Evolutionary conservation across 176 grass and related monocot species (phyloP), one percentile per base, ranked within the genome.

Genomic region (Phoenix dactylifera): DNA sequence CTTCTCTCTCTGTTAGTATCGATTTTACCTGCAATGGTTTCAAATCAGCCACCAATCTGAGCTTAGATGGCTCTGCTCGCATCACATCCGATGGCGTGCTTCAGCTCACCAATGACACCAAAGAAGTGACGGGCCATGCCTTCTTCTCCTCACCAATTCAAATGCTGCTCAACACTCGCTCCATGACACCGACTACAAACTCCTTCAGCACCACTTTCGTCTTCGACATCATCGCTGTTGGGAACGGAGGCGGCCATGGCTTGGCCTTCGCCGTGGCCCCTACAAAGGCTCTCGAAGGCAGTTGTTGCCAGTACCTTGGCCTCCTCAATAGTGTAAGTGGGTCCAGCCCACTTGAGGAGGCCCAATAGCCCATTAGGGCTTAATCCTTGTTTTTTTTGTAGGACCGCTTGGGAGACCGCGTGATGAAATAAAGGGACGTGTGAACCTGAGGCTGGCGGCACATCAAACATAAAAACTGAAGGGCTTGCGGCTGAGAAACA

Each of bases 181-280:
- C 4, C 2, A 26, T 2, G 9, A 25, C 18, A 4, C 15, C 24
- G 2, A 16, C 48, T 3, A 54, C 76, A 1, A 26, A 69, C 54
- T 73, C 74, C 30, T 83, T 83, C 61, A 83, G 74, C 62, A 73
- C 74, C 59, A 59, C 57, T 15, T 83, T 83, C 52, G 44, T 77
- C 59, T 68, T 83, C 29, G 68, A 83, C 62, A 83, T 83, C 17
- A 28, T 73, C 18, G 62, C 59, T 1, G 7, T 68, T 10, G 72
- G 72, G 0, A 69, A 0, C 22, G 16, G n/a, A 23, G 69, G 80
- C 15, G 74, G 68, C 19, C 59, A 71, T 16, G 81, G 75, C 49
- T n/a, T 84, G 15, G 50, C 76, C 9, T 84, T 79, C 18, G 52
- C 65, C 6, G 15, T 74, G 7, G 16, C 60, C 18, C 67, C 35